Evolutionary conservation across 2,329 filamentous ascomycete genomes (phyloP).

Genomic region (Microsporum canis): DNA sequence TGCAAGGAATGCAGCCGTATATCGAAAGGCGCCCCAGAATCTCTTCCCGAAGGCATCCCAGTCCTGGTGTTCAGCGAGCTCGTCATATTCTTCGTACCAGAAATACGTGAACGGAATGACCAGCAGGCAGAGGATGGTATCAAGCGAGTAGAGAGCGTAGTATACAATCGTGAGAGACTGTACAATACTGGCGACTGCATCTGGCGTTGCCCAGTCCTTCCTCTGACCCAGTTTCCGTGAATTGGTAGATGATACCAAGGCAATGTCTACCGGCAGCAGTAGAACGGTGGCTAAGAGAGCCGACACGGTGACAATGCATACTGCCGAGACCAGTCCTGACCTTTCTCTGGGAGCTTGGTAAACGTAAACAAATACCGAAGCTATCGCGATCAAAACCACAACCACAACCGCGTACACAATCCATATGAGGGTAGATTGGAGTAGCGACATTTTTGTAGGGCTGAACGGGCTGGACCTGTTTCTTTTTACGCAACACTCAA

Average conservation of each 20-base stretch:
- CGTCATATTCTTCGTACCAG: slow-evolving; percentile 95
- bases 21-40: slow-evolving; percentile 77
- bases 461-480: not conserved
- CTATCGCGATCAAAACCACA: slow-evolving; percentile 60
- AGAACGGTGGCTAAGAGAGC: slow-evolving; percentile 83
- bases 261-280: slow-evolving; percentile 87
- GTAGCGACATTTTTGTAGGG: slow-evolving; percentile 46
- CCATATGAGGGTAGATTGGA: slow-evolving; percentile 90
- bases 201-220: slow-evolving; percentile 88
- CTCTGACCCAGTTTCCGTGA: slow-evolving; percentile 64
- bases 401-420: slow-evolving; percentile 79
- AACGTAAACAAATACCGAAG: slow-evolving; percentile 75
- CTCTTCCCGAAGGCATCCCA: slow-evolving; percentile 59
- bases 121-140: slow-evolving; percentile 77
- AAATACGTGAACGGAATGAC: slow-evolving; percentile 96
- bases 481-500: not conserved
- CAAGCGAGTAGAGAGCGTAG: slow-evolving; percentile 83
- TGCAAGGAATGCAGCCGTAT: slow-evolving; percentile 77
- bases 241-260: slow-evolving; percentile 80
- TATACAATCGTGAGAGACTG: slow-evolving; percentile 78
- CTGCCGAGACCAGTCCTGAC: slow-evolving; percentile 65
- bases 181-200: slow-evolving; percentile 65
- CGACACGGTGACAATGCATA: slow-evolving; percentile 79
- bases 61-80: slow-evolving; percentile 71
- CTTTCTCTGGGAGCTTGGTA: slow-evolving; percentile 86